phyloP scores from a whole-genome alignment of 2,329 filamentous ascomycete genomes.

The Mycosphaerella sp. region DNA sequence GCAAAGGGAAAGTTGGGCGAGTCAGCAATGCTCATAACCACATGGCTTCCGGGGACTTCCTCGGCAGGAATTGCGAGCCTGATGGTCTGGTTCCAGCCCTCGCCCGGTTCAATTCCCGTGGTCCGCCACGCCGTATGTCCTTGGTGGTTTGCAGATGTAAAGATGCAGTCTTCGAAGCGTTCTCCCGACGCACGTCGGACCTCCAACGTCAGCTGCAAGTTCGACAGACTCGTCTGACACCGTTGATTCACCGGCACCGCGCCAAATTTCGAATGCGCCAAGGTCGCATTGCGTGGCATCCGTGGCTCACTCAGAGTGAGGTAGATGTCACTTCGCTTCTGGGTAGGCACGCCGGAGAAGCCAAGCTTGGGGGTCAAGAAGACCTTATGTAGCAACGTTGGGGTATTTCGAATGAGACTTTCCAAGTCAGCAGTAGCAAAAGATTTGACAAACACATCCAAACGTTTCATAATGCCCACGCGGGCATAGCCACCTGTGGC shows the following conservation, averaged over 20 bases:
- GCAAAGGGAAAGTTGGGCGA: slow-evolving; percentile 84
- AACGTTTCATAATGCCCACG: slow-evolving; percentile 55
- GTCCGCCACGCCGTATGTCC: slow-evolving; percentile 84
- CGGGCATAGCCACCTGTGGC: slow-evolving; percentile 58
- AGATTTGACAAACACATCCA: slow-evolving; percentile 71
- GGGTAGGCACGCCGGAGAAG: slow-evolving; percentile 85
- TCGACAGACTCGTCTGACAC: slow-evolving; percentile 55
- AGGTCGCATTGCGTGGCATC: slow-evolving; percentile 60
- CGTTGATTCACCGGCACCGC: slow-evolving; percentile 63
- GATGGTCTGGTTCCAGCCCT: slow-evolving; percentile 82
- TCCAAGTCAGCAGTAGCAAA: slow-evolving; percentile 76
- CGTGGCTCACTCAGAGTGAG: slow-evolving; percentile 73
- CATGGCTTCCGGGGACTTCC: slow-evolving; percentile 74
- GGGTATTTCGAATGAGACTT: slow-evolving; percentile 73
- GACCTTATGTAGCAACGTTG: slow-evolving; percentile 77
- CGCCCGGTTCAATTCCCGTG: slow-evolving; percentile 68
- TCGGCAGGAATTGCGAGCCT: slow-evolving; percentile 70
- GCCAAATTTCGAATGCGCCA: slow-evolving; percentile 69
- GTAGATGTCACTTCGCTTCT: slow-evolving; percentile 89
- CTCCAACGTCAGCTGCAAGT: slow-evolving; percentile 83
- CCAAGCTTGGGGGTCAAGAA: slow-evolving; percentile 80
- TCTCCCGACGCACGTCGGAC: slow-evolving; percentile 73
- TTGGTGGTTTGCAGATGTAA: slow-evolving; percentile 71
- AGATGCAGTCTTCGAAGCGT: slow-evolving; percentile 82
- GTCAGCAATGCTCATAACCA: slow-evolving; percentile 86